Conservation (phyloP, 805 yeast species). For the Suhomyces kilbournensis region DNA sequence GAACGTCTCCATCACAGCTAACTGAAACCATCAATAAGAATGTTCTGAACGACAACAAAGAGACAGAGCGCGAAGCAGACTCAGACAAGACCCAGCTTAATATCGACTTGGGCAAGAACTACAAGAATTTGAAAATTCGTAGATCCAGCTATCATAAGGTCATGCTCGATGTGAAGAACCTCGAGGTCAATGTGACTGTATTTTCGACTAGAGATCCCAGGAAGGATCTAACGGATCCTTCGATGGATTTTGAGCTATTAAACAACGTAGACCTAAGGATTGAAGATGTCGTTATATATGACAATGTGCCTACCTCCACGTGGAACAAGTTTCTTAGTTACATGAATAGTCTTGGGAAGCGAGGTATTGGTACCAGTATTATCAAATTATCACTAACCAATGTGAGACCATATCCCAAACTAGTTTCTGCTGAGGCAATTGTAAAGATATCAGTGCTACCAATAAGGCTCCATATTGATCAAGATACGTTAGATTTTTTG, state of each 20-base stretch:
- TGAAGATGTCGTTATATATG: constrained; percentile 59
- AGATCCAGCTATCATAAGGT: constrained; percentile 65
- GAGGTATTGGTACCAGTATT: constrained; percentile 70
- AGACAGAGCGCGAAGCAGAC: constrained; percentile 6
- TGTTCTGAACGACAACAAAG: constrained; percentile 23
- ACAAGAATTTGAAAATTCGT: constrained; percentile 52
- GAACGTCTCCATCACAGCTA: constrained; percentile 43
- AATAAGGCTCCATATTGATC: constrained; percentile 81
- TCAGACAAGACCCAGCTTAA: constrained; percentile 14
- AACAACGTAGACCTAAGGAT: constrained; percentile 49
- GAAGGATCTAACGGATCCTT: constrained; percentile 30
- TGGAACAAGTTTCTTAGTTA: constrained; percentile 84
- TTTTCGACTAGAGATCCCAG: constrained; percentile 48
- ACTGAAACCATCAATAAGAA: constrained; percentile 52
- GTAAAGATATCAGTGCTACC: constrained; percentile 62
- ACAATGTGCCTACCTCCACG: constrained; percentile 80
- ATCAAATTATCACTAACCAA: constrained; percentile 50
- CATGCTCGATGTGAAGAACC: constrained; percentile 50
- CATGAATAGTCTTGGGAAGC: constrained; percentile 64
- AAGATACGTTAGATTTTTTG: constrained; percentile 85
- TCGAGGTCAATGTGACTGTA: constrained; percentile 47
- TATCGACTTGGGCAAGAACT: constrained; percentile 30
- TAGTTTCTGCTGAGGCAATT: constrained; percentile 69
- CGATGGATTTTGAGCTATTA: constrained; percentile 40
- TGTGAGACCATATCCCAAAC: constrained; percentile 58